phyloP scores from a whole-genome alignment of 306 rosid species.

The Fagus sylvatica region DNA sequence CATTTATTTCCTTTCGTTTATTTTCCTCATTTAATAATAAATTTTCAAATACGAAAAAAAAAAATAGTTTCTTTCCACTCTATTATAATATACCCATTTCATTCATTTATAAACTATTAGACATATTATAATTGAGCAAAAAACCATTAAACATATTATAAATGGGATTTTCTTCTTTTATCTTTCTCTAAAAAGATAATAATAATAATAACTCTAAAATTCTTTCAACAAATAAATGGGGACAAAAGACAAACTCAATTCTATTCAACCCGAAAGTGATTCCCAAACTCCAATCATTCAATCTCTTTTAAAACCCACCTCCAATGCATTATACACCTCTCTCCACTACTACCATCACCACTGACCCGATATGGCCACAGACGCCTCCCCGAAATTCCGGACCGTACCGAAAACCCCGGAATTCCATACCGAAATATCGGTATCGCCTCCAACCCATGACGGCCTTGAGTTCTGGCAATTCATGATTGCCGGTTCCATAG shows the following conservation, averaged over 20 bases:
- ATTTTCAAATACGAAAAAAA: no score
- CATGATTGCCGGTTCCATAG: conserved; percentile 84
- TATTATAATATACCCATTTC: no score
- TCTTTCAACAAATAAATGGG: conserved; percentile 13
- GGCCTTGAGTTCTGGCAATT: conserved; percentile 91
- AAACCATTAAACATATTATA: no score
- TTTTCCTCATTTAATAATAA: no score
- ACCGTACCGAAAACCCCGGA: conserved; percentile 43
- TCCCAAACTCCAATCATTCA: conserved; percentile 10
- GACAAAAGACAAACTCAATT: conserved; percentile 18
- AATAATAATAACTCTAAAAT: neutral
- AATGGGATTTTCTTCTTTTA: neutral
- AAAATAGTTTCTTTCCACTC: no score
- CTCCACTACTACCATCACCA: neutral
- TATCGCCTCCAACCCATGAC: conserved; percentile 48
- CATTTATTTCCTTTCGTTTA: no score
- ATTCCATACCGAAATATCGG: conserved; percentile 43
- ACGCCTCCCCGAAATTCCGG: conserved; percentile 33
- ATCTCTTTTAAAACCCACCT: neutral
- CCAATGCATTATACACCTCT: neutral
- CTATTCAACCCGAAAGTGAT: conserved; percentile 35
- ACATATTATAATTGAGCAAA: no score
- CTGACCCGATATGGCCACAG: conserved; percentile 38
- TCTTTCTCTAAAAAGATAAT: neutral
- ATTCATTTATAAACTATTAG: no score